Base-by-base conservation (phyloP, 2,329 filamentous ascomycete genomes). In the Ophiostoma pallidulum region DNA sequence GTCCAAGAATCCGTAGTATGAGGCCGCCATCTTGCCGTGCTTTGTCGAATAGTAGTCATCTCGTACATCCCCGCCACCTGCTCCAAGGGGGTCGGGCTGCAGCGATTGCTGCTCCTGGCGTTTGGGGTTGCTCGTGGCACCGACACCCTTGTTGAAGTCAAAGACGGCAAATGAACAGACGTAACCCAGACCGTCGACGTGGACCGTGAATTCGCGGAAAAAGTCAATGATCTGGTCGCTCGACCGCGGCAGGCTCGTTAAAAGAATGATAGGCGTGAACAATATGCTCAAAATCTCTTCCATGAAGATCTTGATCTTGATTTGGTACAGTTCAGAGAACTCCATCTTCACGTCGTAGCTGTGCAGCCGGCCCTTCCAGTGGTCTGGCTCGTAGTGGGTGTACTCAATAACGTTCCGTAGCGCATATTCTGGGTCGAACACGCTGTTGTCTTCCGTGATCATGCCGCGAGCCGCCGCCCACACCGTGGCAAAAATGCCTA, bases 111-210 rank as follows among this genome's bases (percentile, higher is more conserved):
- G 43, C 18, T 38, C 43, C 32, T 42, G 46, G 32, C 39, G 36
- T 18, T 47, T 44, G 37, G 28, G 19, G 13, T 26, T 48, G 37
- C 36, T 49, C 4, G 32, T 43, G 19, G 41, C 35, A 7, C 49
- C 50, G 13, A 82, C 73, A 20, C 82, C 85, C 62, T 89, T 91
- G 64, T 94, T 90, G 68, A 97, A 97, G 54, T 96, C 87, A 59
- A 98, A 98, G 31, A 95, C 88, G 3, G 92, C 92, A 66, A 96
- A 97, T 1, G 91, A 96, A 65, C 92, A 98, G 10, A 97, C 88
- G 55, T 96, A 91, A 19, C 92, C 92, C 31, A 98, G 75, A 0
- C 92, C 92, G 60, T 98, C 92, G 14, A 98, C 91, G 57, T 98
- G 90, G 19, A 98, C 82, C 0, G 92, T 97, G 57, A 97, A 96